phyloP scores from a whole-genome alignment of 495 filamentous ascomycete genomes.

The Neurospora sp. region DNA sequence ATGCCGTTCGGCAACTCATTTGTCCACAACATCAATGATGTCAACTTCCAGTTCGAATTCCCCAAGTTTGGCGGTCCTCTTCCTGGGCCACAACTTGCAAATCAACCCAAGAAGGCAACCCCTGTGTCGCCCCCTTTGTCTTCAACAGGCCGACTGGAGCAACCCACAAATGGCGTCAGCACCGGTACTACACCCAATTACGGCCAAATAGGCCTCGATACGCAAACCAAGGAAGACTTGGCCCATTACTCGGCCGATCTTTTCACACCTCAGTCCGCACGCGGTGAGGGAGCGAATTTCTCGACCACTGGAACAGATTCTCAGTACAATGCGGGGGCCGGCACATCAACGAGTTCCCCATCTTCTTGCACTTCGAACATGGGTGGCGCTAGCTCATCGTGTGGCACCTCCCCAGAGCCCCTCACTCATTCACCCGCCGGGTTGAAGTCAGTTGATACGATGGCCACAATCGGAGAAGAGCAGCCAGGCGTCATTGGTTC shows the following conservation, averaged over 20 bases:
- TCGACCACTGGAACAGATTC: slow-evolving; percentile 54
- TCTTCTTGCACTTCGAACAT: slow-evolving; percentile 50
- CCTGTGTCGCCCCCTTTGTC: slow-evolving; percentile 15
- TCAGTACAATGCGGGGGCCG: slow-evolving; percentile 28
- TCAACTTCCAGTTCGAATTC: slow-evolving; percentile 81
- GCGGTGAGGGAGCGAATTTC: slow-evolving; percentile 25
- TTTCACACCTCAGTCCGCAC: slow-evolving; percentile 22
- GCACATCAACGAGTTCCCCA: slow-evolving; percentile 44
- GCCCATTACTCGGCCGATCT: slow-evolving; percentile 22
- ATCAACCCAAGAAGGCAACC: slow-evolving; percentile 18
- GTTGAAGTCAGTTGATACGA: slow-evolving; percentile 50
- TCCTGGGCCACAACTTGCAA: slow-evolving; percentile 53
- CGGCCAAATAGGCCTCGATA: slow-evolving; percentile 13
- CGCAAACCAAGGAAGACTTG: slow-evolving; percentile 26
- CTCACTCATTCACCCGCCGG: slow-evolving; percentile 43
- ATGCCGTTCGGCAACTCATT: slow-evolving; percentile 33
- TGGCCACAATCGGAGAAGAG: slow-evolving; percentile 49
- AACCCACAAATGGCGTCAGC: slow-evolving; percentile 20
- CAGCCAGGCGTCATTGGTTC: slow-evolving; percentile 22
- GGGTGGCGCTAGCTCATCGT: slow-evolving; percentile 60
- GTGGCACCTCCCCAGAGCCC: slow-evolving; percentile 52
- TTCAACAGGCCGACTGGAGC: slow-evolving; percentile 20
- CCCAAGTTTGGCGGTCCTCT: slow-evolving; percentile 70
- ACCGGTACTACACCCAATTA: slow-evolving; percentile 15
- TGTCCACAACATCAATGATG: slow-evolving; percentile 58